Percentiles rank a stretch among this genome's conserved stretches.
phyloP scores from a whole-genome alignment of 169 alveolate species.

The Ichthyophthirius multifiliis region DNA sequence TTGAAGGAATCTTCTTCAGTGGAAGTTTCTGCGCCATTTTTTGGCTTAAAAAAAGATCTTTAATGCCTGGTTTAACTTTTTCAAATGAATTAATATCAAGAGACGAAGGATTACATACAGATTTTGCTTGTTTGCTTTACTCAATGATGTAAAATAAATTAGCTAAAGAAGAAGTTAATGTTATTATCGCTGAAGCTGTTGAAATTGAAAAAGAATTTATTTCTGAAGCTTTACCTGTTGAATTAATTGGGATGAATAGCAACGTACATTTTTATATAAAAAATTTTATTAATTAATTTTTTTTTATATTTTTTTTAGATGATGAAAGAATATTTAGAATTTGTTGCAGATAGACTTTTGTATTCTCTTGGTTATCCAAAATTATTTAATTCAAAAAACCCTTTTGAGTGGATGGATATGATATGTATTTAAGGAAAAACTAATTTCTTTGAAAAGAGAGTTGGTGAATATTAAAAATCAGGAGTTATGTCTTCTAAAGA shows the following conservation, averaged over 20 bases:
- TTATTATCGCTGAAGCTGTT: conserved; percentile 95
- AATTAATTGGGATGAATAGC: conserved; percentile 98
- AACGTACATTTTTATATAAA: conserved; percentile 17
- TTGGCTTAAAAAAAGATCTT: conserved; percentile 95
- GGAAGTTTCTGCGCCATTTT: conserved; percentile 98
- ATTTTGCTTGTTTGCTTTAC: conserved; percentile 96
- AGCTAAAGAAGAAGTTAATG: conserved; percentile 89
- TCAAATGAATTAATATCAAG: conserved; percentile 95
- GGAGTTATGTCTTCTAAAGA: conserved; percentile 91
- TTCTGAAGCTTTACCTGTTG: conserved; percentile 96
- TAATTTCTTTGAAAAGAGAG: conserved; percentile 98
- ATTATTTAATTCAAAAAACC: conserved; percentile 91
- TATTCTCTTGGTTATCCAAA: conserved; percentile 92
- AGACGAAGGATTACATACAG: conserved; percentile 99
- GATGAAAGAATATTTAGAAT: conserved; percentile 96
- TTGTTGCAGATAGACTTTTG: conserved; percentile 97
- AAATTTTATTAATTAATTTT: neutral
- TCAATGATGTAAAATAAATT: conserved; percentile 88
- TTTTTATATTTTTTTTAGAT: neutral
- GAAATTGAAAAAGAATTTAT: conserved; percentile 95
- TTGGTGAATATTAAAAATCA: conserved; percentile 98
- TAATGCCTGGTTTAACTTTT: conserved; percentile 50
- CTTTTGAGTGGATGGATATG: conserved; percentile 99
- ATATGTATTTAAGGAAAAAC: conserved; percentile 98
- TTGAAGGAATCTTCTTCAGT: conserved; percentile 97